phyloP scores from a whole-genome alignment of 306 rosid species.

The Echinosophora koreensis region DNA sequence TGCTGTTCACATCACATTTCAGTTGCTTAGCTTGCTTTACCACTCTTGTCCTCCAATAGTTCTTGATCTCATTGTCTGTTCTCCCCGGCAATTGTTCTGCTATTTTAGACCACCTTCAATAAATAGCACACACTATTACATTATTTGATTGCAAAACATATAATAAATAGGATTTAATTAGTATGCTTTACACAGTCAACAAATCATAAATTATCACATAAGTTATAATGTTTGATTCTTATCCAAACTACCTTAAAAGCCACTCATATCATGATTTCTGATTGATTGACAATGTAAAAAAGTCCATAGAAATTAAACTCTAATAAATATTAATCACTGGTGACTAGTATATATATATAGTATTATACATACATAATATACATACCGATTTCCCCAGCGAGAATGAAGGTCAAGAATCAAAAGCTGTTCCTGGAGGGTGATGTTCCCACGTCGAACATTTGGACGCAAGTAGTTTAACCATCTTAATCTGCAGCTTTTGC shows the following conservation, averaged over 20 bases:
- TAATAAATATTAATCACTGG: no score
- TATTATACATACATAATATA: background rate
- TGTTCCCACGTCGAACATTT: constrained; percentile 69
- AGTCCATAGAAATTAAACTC: no score
- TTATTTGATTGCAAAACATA: background rate
- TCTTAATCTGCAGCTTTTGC: constrained; percentile 82
- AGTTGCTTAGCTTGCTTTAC: constrained; percentile 95
- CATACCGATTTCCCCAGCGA: constrained; percentile 80
- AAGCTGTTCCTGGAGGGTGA: constrained; percentile 76
- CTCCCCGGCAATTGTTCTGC: constrained; percentile 88
- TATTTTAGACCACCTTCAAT: constrained; percentile 89
- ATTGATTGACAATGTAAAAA: no score
- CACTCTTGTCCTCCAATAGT: constrained; percentile 95
- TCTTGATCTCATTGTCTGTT: constrained; percentile 94
- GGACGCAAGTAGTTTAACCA: constrained; percentile 86
- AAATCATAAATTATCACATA: no score
- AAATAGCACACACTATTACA: background rate
- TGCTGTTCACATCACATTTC: constrained; percentile 88
- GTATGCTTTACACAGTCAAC: no score
- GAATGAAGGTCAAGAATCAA: constrained; percentile 76
- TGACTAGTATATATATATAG: background rate
- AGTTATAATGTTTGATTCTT: no score
- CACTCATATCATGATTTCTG: no score
- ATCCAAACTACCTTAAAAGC: no score
- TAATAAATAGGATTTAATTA: no score